Conservation (phyloP, 2,329 filamentous ascomycete genomes). For the Pseudogymnoascus sp. region DNA sequence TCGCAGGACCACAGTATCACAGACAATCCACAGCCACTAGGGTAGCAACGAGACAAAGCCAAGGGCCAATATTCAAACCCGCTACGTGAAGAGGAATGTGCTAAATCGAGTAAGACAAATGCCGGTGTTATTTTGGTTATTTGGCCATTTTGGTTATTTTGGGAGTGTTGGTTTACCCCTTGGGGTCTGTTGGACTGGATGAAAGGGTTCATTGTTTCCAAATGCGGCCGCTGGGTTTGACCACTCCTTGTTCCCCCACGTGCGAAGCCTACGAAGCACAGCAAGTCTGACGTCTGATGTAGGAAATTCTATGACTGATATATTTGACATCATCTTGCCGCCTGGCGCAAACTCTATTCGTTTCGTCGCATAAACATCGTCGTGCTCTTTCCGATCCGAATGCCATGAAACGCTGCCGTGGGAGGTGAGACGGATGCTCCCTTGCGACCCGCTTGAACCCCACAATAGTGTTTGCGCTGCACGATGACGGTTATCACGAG, state of each 20-base stretch:
- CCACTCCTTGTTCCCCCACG: not conserved
- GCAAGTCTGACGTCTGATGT: not conserved
- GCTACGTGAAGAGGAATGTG: not conserved
- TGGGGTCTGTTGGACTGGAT: not conserved
- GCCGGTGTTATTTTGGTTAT: not conserved
- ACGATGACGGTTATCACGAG: not conserved
- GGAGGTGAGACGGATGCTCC: not conserved
- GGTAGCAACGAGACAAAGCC: not conserved
- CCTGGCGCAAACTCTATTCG: conserved; percentile 1
- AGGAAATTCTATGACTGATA: not conserved
- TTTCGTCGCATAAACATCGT: conserved; percentile 9
- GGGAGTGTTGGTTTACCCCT: not conserved
- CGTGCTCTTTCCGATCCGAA: not conserved
- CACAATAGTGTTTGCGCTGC: not conserved
- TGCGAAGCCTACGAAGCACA: not conserved
- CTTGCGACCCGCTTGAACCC: conserved; percentile 15
- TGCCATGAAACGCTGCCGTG: not conserved
- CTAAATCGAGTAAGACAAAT: not conserved
- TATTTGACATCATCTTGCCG: conserved; percentile 2
- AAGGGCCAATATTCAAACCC: conserved; percentile 4
- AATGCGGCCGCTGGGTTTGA: not conserved
- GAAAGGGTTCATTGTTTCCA: not conserved
- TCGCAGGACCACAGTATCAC: not conserved
- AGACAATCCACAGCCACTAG: not conserved
- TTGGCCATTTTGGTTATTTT: conserved; percentile 6